phyloP scores from a whole-genome alignment of 441 rosid species.

The Pelargonium fulgidum region DNA sequence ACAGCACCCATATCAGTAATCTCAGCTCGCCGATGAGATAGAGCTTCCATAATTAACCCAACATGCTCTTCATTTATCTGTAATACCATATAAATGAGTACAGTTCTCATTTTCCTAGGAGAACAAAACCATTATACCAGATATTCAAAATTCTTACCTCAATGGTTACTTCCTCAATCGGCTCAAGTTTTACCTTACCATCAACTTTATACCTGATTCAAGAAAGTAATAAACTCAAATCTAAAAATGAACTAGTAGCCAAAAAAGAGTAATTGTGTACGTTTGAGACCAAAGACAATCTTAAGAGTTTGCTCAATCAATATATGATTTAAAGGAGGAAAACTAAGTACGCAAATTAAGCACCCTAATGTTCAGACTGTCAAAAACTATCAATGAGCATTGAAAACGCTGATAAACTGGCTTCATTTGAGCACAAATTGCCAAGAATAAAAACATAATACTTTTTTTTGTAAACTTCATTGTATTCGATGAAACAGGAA shows the following conservation, averaged over 20 bases:
- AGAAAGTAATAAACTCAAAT: constrained; percentile 18
- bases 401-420: no score
- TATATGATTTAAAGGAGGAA: not conserved
- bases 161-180: constrained; percentile 88
- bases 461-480: no score
- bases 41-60: constrained; percentile 84
- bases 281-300: not conserved
- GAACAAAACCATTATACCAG: constrained; percentile 10
- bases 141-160: constrained; percentile 38
- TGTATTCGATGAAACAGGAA: no score
- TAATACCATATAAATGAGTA: constrained; percentile 12
- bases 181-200: constrained; percentile 65
- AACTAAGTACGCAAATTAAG: not conserved
- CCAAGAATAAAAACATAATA: not conserved
- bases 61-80: constrained; percentile 88
- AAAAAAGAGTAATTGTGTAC: not conserved
- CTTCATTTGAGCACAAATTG: not conserved
- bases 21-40: constrained; percentile 83
- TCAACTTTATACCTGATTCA: constrained; percentile 73
- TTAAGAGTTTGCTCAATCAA: not conserved
- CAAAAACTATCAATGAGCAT: not conserved
- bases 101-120: constrained; percentile 8
- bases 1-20: constrained; percentile 90
- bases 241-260: not conserved
- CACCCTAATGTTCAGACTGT: not conserved